Base-by-base conservation (phyloP, 2,329 filamentous ascomycete genomes). In the Xylaria digitata region DNA sequence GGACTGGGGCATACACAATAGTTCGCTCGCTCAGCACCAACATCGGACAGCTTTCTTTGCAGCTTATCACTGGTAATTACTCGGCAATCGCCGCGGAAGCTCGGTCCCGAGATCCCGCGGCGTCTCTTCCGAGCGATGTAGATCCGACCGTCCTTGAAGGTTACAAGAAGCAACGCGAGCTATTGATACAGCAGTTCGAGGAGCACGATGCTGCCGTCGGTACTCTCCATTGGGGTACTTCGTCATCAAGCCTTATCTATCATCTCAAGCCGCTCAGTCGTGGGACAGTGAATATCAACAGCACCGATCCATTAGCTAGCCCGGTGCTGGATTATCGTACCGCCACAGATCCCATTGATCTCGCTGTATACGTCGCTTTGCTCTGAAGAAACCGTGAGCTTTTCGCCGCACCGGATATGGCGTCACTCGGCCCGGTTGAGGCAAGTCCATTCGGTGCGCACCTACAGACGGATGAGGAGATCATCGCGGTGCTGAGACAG, bases 311-410 rank as follows among this genome's bases (percentile, higher is more conserved):
- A 11, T 72, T 75, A 7, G 74, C 68, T 2, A 71, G 73, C 23
- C 80, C 81, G 0, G 59, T 77, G 6, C 75, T 82, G 40, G 80
- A 83, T 72, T 79, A 79, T 69, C 77, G 78, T 58, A 78, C 76
- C 8, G 75, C 75, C 8, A 77, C 77, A 11, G 78, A 82, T 61
- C 81, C 80, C 0, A 71, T 78, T 19, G 80, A 82, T 60, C 59
- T 80, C 13, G 75, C 75, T 17, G 66, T 81, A 6, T 75, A 78
- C 50, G 72, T 75, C 21, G 76, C 79, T 1, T 75, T 76, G 58
- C 75, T 82, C 61, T 74, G 70, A 32, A 79, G 78, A 65, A 75
- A 75, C 46, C 72, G 78, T 4, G 69, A 73, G 52, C 66, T 81
- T 63, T 74, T 70, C 40, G 42, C 45, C 2, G 55, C 56, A 3